Base-by-base conservation (phyloP, 2,329 filamentous ascomycete genomes). In the Xylaria polymorpha region DNA sequence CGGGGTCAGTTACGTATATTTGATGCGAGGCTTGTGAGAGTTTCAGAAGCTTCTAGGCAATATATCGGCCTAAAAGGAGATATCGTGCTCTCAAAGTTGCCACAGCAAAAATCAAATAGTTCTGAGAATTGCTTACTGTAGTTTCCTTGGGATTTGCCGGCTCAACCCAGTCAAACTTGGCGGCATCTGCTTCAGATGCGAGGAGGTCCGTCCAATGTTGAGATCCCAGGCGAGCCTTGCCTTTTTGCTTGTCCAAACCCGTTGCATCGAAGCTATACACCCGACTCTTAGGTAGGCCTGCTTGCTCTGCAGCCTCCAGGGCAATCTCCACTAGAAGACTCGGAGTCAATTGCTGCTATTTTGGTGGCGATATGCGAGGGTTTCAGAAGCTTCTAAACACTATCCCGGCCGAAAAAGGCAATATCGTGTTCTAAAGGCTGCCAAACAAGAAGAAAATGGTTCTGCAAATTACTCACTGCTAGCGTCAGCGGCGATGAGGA, bases 251-350 rank as follows among this genome's bases (percentile, higher is more conserved):
- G 73, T 74, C 72, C 75, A 77, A 86, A 79, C 66, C 84, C 77
- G 82, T 80, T 8, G 78, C 87, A 74, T 93, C 90, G 73, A 94
- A 91, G 43, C 88, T 81, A 76, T 91, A 94, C 43, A 95, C 81
- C 8, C 80, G 83, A 50, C 85, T 81, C 18, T 77, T 80, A 0
- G 83, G 77, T 75, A 94, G 78, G 1, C 88, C 88, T 10, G 84
- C 85, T 69, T 85, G 79, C 35, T 83, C 80, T 0, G 91, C 91
- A 0, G 92, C 92, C 69, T 90, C 88, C 4, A 93, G 77, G 0
- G 90, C 91, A 0, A 87, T 88, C 12, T 88, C 84, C 25, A 94
- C 25, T 29, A 29, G 25, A 29, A 29, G 25, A 29, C 25, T 29
- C 2, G 25, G 25, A 29, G 25, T 29, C 25, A 29, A 4, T 29